Conservation (phyloP, 1,284 basidiomycete species). For the Ceratobasidium sp. region DNA sequence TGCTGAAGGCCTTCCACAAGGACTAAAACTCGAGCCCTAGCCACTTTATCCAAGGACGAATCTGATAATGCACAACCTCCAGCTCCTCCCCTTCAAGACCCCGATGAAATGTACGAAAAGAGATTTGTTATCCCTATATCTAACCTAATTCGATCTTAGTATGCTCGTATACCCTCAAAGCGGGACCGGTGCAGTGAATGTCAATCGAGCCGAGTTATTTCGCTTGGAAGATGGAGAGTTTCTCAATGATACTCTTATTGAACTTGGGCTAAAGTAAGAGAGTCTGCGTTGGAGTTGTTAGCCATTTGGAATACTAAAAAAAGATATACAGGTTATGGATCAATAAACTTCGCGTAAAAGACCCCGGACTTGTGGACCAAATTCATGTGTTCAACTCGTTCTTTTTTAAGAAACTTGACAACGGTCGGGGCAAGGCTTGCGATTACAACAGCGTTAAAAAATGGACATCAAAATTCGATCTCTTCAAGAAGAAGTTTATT, state of each 20-base stretch:
- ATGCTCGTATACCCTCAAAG: constrained; percentile 80
- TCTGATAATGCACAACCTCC: neutral
- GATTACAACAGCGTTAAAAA: constrained; percentile 86
- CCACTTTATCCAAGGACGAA: neutral
- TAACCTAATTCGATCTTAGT: constrained; percentile 58
- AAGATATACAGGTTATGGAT: constrained; percentile 72
- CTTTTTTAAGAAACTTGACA: constrained; percentile 91
- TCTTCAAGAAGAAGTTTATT: constrained; percentile 93
- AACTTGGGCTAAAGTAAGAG: constrained; percentile 90
- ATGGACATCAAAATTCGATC: constrained; percentile 90
- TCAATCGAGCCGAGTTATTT: constrained; percentile 81
- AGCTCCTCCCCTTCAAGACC: constrained; percentile 11
- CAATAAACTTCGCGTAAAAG: constrained; percentile 64
- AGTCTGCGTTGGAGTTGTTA: constrained; percentile 28
- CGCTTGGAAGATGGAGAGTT: constrained; percentile 84
- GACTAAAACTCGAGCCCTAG: constrained; percentile 8
- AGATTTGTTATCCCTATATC: neutral
- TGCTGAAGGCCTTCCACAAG: neutral
- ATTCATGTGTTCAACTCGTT: constrained; percentile 96
- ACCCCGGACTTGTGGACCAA: constrained; percentile 76
- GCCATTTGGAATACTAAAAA: constrained; percentile 21
- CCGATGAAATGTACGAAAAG: constrained; percentile 39
- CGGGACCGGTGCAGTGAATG: constrained; percentile 78
- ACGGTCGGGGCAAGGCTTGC: constrained; percentile 24
- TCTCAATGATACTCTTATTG: constrained; percentile 95